Conservation (phyloP, 1,284 basidiomycete genomes). For the Pseudozyma sp. region DNA sequence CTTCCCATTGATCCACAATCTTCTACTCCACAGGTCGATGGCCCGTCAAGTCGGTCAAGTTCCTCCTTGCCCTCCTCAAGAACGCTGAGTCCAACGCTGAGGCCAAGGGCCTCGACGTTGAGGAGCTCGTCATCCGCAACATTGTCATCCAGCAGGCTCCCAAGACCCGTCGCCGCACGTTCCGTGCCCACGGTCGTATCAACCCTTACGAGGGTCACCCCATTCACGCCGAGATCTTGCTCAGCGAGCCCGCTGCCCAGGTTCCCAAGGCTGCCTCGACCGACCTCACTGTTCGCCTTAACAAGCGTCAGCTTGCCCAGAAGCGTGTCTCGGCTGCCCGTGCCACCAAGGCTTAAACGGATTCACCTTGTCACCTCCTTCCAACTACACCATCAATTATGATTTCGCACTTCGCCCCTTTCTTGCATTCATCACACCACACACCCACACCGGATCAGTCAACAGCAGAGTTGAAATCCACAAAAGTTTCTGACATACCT, state of each 20-base stretch:
- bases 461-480: conserved; percentile 13
- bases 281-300: conserved; percentile 54
- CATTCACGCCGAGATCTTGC: conserved; percentile 84
- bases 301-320: conserved; percentile 67
- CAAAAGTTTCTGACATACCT: conserved; percentile 8
- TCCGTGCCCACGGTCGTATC: conserved; percentile 95
- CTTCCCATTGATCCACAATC: background rate
- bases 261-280: conserved; percentile 64
- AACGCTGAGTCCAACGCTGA: conserved; percentile 99
- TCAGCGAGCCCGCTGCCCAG: conserved; percentile 63
- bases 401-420: conserved; percentile 8
- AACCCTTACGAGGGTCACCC: conserved; percentile 81
- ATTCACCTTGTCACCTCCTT: background rate
- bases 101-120: conserved; percentile 92
- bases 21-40: conserved; percentile 78
- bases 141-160: conserved; percentile 99
- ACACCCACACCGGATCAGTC: conserved; percentile 2
- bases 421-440: conserved; percentile 4
- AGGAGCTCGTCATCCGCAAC: conserved; percentile 94
- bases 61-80: conserved; percentile 93
- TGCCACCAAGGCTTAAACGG: conserved; percentile 45
- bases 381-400: conserved; percentile 6
- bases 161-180: conserved; percentile 99
- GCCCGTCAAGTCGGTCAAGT: conserved; percentile 99
- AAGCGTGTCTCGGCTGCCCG: conserved; percentile 63